Percentiles rank a stretch among this genome's conserved stretches.
Evolutionary conservation across 1,284 basidiomycete genomes (phyloP).

Genomic region (Ustilago xerochloae): DNA sequence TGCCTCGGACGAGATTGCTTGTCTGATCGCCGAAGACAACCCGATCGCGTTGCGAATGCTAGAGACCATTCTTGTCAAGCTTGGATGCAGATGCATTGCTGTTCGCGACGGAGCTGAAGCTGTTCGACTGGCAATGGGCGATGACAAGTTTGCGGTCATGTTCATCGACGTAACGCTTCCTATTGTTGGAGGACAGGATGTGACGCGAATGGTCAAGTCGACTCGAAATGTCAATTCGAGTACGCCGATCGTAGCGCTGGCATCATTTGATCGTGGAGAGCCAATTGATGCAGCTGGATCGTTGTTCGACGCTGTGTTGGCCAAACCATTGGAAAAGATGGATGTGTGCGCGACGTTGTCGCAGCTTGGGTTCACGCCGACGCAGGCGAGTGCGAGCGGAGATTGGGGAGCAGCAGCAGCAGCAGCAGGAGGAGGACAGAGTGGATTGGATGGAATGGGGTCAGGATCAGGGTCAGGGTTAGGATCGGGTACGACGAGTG

Average conservation of each 20-base stretch:
- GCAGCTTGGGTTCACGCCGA: slow-evolving; percentile 51
- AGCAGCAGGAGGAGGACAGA: background rate
- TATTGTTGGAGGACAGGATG: slow-evolving; percentile 90
- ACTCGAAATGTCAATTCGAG: slow-evolving; percentile 90
- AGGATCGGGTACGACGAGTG: slow-evolving; percentile 29
- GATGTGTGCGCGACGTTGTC: slow-evolving; percentile 54
- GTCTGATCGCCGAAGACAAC: slow-evolving; percentile 95
- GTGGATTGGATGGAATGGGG: no score
- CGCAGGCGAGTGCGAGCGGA: slow-evolving; percentile 15
- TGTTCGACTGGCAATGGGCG: slow-evolving; percentile 94
- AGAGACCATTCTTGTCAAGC: slow-evolving; percentile 87
- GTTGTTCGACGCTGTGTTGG: slow-evolving; percentile 70
- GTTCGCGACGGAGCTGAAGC: slow-evolving; percentile 96
- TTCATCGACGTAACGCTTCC: slow-evolving; percentile 91
- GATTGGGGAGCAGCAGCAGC: no score
- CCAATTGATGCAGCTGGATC: slow-evolving; percentile 56
- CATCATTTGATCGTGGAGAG: slow-evolving; percentile 64
- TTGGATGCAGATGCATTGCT: slow-evolving; percentile 92
- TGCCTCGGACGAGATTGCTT: slow-evolving; percentile 78
- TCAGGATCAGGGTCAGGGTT: slow-evolving; percentile 16
- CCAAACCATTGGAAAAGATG: slow-evolving; percentile 59
- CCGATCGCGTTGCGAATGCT: slow-evolving; percentile 76
- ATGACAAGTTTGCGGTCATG: slow-evolving; percentile 80
- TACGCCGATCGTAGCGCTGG: slow-evolving; percentile 89
- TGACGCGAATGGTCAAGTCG: slow-evolving; percentile 90